Base-by-base conservation (phyloP, 2,329 filamentous ascomycete genomes). In the Dothistroma septosporum region DNA sequence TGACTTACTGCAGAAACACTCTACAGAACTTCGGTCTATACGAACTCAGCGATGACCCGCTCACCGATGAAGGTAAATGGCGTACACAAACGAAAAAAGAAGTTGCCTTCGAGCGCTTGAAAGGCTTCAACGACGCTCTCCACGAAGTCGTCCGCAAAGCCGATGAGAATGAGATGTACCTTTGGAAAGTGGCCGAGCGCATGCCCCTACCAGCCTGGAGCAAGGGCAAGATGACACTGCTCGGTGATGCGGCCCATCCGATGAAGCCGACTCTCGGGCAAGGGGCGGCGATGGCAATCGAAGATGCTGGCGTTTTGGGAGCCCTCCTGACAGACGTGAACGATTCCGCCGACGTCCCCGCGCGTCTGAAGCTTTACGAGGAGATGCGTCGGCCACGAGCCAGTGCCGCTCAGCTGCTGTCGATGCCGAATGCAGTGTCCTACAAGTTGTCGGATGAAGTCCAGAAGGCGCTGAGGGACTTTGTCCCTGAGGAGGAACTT, bases 191-290 rank as follows among this genome's bases (percentile, higher is more conserved):
- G 22, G 35, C 37, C 9, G 49, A 59, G 19, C 57, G 50, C 14
- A 50, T 53, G n/a, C 57, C 48, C 11, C 22, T 59, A 6, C 33
- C 50, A 54, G 8, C 14, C 14, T 59, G 32, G n/a, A 35, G 41
- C 19, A 33, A 50, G 10, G 56, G 46, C 16, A 24, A 41, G 16
- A 37, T 62, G 53, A 48, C 57, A 4, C 47, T 62, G 21, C 33
- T 62, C 12, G 60, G 60, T 11, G 60, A 62, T 48, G 57, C 60
- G 12, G 60, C 60, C 9, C 60, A 62, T 28, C 35, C 60, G 7
- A 57, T 62, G 57, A 37, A 44, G 6, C 58, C 53, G 7, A 52
- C 33, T 16, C 53, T 55, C 4, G 58, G 58, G 12, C 19, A 47
- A n/a, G 58, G 58, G 7, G 58, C 53, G 2, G 19, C 28, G 2